Conservation (phyloP, 352 stramenopile species). For the Globisporangium parvum region DNA sequence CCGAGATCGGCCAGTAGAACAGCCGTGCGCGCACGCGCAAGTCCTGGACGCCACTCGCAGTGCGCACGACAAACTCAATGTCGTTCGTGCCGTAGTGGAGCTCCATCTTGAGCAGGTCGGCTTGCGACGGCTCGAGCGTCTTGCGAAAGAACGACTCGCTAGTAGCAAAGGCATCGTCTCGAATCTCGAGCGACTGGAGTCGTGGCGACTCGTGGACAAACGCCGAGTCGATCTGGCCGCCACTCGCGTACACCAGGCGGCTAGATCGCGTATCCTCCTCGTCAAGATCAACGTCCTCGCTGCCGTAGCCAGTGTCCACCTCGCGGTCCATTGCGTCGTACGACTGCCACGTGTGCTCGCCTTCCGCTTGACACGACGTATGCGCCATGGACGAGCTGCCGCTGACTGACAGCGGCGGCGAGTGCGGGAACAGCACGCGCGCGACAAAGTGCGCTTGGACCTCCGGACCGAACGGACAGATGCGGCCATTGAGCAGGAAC, state of each 20-base stretch:
- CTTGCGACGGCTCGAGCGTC: constrained; percentile 51
- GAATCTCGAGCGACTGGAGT: not conserved
- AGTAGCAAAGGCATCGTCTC: not conserved
- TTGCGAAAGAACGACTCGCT: constrained; percentile 43
- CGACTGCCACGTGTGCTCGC: constrained; percentile 1
- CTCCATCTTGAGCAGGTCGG: constrained; percentile 50
- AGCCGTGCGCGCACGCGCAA: constrained; percentile 50
- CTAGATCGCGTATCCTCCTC: not conserved
- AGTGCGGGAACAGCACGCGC: constrained; percentile 63
- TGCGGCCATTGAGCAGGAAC: constrained; percentile 56
- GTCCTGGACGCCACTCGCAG: constrained; percentile 6
- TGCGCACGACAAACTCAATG: constrained; percentile 56
- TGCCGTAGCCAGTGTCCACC: not conserved
- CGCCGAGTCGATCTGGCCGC: constrained; percentile 4
- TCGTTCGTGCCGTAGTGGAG: constrained; percentile 60
- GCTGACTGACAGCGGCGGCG: constrained; percentile 22
- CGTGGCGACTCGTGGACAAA: constrained; percentile 2
- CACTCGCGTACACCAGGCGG: not conserved
- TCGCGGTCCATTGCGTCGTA: not conserved
- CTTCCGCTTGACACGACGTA: constrained; percentile 2
- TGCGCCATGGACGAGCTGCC: not conserved
- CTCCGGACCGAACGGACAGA: constrained; percentile 45
- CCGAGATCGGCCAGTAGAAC: constrained; percentile 64
- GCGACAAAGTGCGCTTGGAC: constrained; percentile 63
- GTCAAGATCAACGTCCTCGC: not conserved